Evolutionary conservation across 345 rosid species (phyloP).

Genomic region (Nephelium lappaceum): DNA sequence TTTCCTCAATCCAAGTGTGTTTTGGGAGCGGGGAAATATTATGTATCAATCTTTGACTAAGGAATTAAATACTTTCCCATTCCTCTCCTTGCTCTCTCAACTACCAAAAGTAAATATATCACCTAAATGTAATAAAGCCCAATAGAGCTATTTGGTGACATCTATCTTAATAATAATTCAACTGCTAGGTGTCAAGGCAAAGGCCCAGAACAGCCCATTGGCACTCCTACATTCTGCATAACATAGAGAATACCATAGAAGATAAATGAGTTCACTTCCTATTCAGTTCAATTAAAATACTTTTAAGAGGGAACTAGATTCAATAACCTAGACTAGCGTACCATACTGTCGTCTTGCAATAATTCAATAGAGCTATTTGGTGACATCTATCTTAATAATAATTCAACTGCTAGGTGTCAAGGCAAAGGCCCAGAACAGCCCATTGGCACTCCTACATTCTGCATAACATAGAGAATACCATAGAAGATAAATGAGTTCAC

Average conservation of each 20-base stretch:
- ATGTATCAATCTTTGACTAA: background rate
- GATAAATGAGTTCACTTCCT: background rate
- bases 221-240: background rate
- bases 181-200: background rate
- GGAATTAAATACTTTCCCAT: background rate
- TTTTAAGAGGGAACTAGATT: background rate
- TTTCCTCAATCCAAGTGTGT: background rate
- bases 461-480: background rate
- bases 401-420: constrained; percentile 10
- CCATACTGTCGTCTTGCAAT: background rate
- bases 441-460: background rate
- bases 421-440: background rate
- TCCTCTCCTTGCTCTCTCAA: too few species aligned
- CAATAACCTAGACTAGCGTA: background rate
- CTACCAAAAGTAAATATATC: constrained; percentile 36
- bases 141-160: constrained; percentile 22
- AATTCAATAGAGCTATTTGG: too few species aligned
- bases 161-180: constrained; percentile 19
- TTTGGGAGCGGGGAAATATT: background rate
- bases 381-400: constrained; percentile 16
- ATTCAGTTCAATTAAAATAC: background rate
- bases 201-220: background rate
- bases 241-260: background rate
- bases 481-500: background rate
- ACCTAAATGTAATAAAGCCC: constrained; percentile 27